Evolutionary conservation across 768 basidiomycete genomes (phyloP), one percentile per base, ranked within the genome.

Genomic region (Paxillus ammoniavirescens): DNA sequence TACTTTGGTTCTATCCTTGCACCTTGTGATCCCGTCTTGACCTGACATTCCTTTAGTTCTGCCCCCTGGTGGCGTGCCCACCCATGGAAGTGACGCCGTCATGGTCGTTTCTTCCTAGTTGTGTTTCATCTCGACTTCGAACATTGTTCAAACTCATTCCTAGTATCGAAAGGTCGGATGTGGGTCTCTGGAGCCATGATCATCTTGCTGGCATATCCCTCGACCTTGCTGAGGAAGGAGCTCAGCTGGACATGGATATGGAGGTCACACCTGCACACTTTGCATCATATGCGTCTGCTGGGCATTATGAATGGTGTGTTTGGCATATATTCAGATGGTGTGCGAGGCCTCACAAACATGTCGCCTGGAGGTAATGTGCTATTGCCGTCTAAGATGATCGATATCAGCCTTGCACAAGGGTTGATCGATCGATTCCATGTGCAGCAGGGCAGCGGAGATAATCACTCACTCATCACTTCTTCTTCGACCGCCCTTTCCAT

Each of bases 251-350:
- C 35, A 37, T 10, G 45, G 2, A 3, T 12, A 15, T 6, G 14
- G 45, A 21, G 7, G 10, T 42, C 35, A 57, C 54, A 86, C 89
- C 91, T 78, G 76, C 94, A 96, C 86, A 89, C 91, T 71, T 90
- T 93, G 72, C 94, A 97, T 64, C 94, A 78, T 64, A 97, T 93
- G 38, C 87, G 81, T 38, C 84, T 76, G 37, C 77, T 75, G 5
- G 78, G 80, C 8, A 76, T 68, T 47, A 66, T 77, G 35, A 74
- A 73, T 0, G 90, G 86, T 0, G 88, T 86, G 4, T 78, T 68
- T 1, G 86, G 82, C 0, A 72, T 67, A 0, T 86, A 84, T 58
- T 83, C 81, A 2, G 80, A 75, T 0, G 88, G 84, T 0, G 85
- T 83, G 14, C 77, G 76, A 12, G 89, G 89, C 60, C 79, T 83